Conservation (phyloP, 2,329 filamentous ascomycete genomes). For the Xylaria sp. region DNA sequence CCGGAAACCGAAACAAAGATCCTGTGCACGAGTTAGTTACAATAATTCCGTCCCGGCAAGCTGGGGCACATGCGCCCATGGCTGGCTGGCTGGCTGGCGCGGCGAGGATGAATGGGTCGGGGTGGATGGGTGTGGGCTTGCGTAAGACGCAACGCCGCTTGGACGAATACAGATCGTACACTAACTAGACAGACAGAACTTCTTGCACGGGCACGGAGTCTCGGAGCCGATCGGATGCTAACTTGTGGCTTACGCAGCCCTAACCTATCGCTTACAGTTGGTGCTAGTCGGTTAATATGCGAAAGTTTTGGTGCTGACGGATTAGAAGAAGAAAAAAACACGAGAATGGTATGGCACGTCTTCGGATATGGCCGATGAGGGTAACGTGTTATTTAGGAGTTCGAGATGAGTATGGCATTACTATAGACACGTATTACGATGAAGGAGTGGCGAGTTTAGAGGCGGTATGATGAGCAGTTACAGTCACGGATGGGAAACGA, state of each 20-base stretch:
- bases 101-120: background rate
- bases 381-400: background rate
- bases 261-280: constrained; percentile 20
- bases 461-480: background rate
- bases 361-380: constrained; percentile 24
- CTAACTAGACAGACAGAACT: background rate
- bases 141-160: constrained; percentile 23
- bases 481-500: constrained; percentile 1
- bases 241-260: constrained; percentile 22
- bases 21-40: constrained; percentile 1
- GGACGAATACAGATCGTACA: background rate
- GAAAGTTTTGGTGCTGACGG: constrained; percentile 18
- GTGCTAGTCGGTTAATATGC: constrained; percentile 9
- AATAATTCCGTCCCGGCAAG: background rate
- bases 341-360: background rate
- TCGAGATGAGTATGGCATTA: background rate
- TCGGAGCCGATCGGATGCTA: constrained; percentile 26
- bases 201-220: background rate
- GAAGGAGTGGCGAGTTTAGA: background rate
- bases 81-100: constrained; percentile 15
- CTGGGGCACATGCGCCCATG: constrained; percentile 17
- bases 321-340: background rate
- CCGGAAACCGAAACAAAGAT: background rate
- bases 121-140: constrained; percentile 9
- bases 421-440: background rate